Base-by-base conservation (phyloP, 108 stramenopile species). In the Nannochloropsis gaditana region DNA sequence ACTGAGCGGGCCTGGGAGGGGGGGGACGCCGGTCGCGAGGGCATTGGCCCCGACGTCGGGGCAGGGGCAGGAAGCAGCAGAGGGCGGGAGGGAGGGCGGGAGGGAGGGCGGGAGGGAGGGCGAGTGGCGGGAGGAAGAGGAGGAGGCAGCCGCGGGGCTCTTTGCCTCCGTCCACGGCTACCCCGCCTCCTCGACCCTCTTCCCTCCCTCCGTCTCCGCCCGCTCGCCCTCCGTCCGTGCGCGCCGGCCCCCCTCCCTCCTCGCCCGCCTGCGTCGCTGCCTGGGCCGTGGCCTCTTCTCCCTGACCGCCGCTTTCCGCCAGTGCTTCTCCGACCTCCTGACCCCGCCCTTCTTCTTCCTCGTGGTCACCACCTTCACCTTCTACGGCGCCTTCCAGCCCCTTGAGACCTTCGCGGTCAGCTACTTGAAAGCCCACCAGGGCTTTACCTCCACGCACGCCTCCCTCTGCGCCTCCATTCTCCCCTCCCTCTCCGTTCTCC, bases 81-180 rank as follows among this genome's bases (percentile, higher is more conserved):
- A 50, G 47, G 47, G 47, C 10, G 47, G 1, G 47, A 50, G 47
- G 15, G 11, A 50, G 47, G 47, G 47, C 11, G 10, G 47, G 47
- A 50, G 47, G 47, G 47, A 50, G 47, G 47, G 47, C 9, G 47
- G 47, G 47, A 50, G 47, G 47, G 47, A 50, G 47, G 47, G 47
- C 47, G 15, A 50, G 47, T 1, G 47, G 47, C 10, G 47, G 10
- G 47, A 50, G 11, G 47, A 50, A 11, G 47, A 15, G 11, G 15
- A 15, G 10, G 15, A 15, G 11, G 47, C 47, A 50, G 10, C 47
- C 11, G 10, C 11, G 10, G 47, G 47, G 15, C 47, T 15, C 47
- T 11, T 15, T 1, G 47, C 47, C 47, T 15, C 15, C 47, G 47
- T 50, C 47, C 15, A 10, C 11, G 47, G 47, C 47, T 11, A 10